Percentiles rank a stretch among this genome's conserved stretches.
These are phyloP conservation scores for Taphrina wiesneri DNA, from an alignment of 1,139 yeast genomes.

Conservation along the genomic window DNA sequence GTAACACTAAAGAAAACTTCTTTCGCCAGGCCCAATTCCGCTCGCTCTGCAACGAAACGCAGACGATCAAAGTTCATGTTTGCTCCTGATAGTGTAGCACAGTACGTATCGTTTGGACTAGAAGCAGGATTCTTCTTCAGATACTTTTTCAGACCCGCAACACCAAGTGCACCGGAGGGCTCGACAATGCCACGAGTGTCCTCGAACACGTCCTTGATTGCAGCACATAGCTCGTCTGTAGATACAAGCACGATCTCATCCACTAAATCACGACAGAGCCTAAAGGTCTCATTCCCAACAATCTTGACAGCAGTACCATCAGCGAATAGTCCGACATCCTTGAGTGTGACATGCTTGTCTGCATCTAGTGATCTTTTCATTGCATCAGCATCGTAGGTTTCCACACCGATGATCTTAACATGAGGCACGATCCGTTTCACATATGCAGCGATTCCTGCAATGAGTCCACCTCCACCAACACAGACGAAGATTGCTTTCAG, in stretches of 20 bases:
- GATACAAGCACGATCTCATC: constrained; percentile 85
- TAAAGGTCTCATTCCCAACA: constrained; percentile 87
- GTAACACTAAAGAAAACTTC: constrained; percentile 89
- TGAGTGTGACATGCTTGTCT: constrained; percentile 58
- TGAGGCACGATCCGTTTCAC: constrained; percentile 96
- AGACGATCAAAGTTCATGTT: constrained; percentile 96
- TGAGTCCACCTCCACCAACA: constrained; percentile 96
- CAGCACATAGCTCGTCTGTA: constrained; percentile 97
- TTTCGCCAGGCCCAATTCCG: constrained; percentile 94
- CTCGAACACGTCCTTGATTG: constrained; percentile 92
- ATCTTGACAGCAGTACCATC: constrained; percentile 98
- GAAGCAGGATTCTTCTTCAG: constrained; percentile 64
- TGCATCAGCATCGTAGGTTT: constrained; percentile 93
- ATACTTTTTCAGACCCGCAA: constrained; percentile 90
- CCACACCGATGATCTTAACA: constrained; percentile 91
- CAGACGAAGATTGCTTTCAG: constrained; percentile 87
- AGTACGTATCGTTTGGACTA: constrained; percentile 54
- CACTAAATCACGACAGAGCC: constrained; percentile 72
- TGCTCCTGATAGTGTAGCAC: constrained; percentile 90
- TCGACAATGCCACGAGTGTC: constrained; percentile 93
- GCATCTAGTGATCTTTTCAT: constrained; percentile 68
- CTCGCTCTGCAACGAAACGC: constrained; percentile 96
- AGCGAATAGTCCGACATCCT: constrained; percentile 93
- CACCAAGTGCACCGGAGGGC: constrained; percentile 95
- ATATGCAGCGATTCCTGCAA: constrained; percentile 88